These are phyloP conservation scores for Phytopythium sindhum DNA, from an alignment of 352 stramenopile species.

Conservation along the genomic window DNA sequence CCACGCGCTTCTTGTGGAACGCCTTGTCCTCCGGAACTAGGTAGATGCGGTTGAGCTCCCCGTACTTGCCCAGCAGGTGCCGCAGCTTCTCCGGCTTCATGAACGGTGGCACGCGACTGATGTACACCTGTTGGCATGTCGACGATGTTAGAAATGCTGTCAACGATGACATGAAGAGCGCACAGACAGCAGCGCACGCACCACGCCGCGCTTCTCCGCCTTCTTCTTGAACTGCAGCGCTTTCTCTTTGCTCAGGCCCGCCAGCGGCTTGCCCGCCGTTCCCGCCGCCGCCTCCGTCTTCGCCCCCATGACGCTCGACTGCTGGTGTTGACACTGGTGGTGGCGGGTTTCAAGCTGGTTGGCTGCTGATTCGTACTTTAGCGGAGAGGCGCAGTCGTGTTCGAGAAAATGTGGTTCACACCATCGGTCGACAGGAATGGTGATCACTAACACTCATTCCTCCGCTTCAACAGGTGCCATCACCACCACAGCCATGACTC, in stretches of 20 bases:
- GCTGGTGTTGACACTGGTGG: neutral
- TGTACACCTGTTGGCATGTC: slow-evolving; percentile 94
- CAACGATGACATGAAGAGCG: no score
- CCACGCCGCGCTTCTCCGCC: slow-evolving; percentile 43
- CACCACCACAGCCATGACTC: no score
- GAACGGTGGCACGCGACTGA: slow-evolving; percentile 94
- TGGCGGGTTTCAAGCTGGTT: neutral
- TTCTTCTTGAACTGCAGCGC: slow-evolving; percentile 54
- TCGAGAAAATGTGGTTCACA: neutral
- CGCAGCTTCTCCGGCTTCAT: slow-evolving; percentile 97
- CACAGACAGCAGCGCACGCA: no score
- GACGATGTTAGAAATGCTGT: no score
- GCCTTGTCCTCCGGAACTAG: slow-evolving; percentile 95
- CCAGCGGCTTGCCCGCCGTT: slow-evolving; percentile 18
- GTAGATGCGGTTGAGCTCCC: slow-evolving; percentile 94
- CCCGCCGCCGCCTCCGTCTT: slow-evolving; percentile 3
- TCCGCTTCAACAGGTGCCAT: neutral
- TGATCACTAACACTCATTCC: neutral
- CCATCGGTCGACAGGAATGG: neutral
- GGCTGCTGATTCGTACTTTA: slow-evolving; percentile 1
- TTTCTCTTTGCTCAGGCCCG: slow-evolving; percentile 37
- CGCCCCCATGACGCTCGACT: slow-evolving; percentile 5
- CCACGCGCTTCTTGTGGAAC: slow-evolving; percentile 87
- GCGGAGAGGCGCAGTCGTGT: neutral
- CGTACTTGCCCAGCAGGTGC: slow-evolving; percentile 90